Evolutionary conservation across 148 eudicot genomes (phyloP), one percentile per base, ranked within the genome.

Genomic region (Simmondsia chinensis): DNA sequence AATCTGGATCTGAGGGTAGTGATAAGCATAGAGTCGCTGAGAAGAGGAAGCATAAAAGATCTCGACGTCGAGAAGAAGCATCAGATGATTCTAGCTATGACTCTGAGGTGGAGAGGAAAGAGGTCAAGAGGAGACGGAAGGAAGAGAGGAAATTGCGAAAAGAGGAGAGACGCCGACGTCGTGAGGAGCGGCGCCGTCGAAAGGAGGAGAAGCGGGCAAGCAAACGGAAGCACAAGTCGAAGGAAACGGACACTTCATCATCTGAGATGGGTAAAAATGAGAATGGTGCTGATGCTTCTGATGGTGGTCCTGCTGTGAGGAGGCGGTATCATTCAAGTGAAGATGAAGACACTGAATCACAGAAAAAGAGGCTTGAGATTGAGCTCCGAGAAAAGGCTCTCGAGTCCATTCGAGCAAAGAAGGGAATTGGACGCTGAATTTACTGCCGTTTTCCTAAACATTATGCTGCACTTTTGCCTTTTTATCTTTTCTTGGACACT

Each of bases 321-420:
- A 70, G 46, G 59, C 43, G 39, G 6, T 9, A 36, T 12, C 72
- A 57, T 48, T 60, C 63, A 36, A 58, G 65, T 42, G 77, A 57
- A 42, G 50, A 60, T 20, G 81, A 81, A 26, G 77, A 70, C 26
- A 45, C 80, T 27, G 79, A 68, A 62, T 56, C 89, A 18, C 81
- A 79, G 44, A 77, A 75, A 71, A 93, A 82, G 61, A 77, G 55
- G 60, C 82, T 86, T 52, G 99, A 86, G 80, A 86, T 82, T 46
- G 99, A 83, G 62, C 65, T 93, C 6, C 82, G 96, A 39, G 79
- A 82, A 63, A 93, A 75, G 74, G 96, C 99, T 39, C 79, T 93
- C 52, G 87, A 93, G 67, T 74, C 86, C 0, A 79, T 86, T 43
- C 68, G 83, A 70, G 99, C 96, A 28, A 86, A 86, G 64, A 93